Conservation (phyloP, 73 alveolate genomes). For the Paraurostyla sp. region DNA sequence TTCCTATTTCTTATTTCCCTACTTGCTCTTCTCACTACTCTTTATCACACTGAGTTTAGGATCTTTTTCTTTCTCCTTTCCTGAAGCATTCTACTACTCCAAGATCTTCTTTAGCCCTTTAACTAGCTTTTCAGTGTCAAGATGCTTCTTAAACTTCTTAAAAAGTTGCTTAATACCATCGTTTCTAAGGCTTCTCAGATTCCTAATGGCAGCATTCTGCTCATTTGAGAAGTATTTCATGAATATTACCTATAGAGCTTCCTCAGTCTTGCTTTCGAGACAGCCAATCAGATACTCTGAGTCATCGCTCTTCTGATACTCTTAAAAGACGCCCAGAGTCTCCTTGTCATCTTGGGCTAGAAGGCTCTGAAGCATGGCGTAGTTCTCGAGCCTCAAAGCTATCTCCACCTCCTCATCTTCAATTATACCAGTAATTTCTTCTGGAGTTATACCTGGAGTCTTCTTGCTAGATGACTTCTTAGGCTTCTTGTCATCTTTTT, state of each 20-base stretch:
- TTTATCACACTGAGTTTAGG: constrained; percentile 1
- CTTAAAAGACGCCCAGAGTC: neutral
- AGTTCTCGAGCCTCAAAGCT: neutral
- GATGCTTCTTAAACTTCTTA: neutral
- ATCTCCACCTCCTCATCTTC: constrained; percentile 36
- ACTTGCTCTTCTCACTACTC: too few species aligned
- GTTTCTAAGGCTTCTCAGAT: constrained; percentile 5
- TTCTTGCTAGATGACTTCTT: neutral
- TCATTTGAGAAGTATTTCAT: constrained; percentile 23
- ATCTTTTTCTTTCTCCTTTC: neutral
- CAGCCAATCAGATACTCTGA: neutral
- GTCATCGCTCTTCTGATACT: neutral
- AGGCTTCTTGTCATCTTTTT: neutral
- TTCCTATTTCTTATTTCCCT: neutral
- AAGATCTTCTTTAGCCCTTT: neutral
- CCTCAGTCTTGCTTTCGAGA: constrained; percentile 30
- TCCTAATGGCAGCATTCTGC: neutral
- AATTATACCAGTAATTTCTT: neutral
- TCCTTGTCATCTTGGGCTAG: neutral
- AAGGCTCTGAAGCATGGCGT: neutral
- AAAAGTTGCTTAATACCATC: constrained; percentile 14
- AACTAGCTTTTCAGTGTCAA: neutral
- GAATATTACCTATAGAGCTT: neutral
- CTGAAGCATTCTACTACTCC: neutral
- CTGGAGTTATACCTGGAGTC: neutral